Evolutionary conservation across 2,329 filamentous ascomycete genomes (phyloP).

Genomic region (Xylariaceae sp.): DNA sequence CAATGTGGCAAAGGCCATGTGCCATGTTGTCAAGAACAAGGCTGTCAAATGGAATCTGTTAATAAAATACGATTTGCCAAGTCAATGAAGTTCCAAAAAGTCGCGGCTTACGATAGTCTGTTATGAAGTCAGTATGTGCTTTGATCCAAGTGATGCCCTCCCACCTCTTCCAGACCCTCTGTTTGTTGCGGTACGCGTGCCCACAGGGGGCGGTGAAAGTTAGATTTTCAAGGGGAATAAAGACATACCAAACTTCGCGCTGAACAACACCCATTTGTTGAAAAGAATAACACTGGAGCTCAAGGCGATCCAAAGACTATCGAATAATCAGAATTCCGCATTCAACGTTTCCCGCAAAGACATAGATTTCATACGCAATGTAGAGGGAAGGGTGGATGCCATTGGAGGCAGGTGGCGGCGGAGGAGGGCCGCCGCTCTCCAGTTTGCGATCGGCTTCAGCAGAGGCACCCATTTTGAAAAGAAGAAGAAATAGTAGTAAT

Average conservation of each 20-base stretch:
- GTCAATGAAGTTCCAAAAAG: neutral
- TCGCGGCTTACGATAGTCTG: slow-evolving; percentile 26
- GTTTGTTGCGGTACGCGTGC: neutral
- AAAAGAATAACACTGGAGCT: slow-evolving; percentile 85
- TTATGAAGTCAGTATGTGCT: slow-evolving; percentile 9
- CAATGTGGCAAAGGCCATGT: slow-evolving; percentile 61
- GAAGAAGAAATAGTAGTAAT: no score
- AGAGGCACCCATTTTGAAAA: slow-evolving; percentile 12
- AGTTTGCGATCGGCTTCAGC: slow-evolving; percentile 23
- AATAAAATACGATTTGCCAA: neutral
- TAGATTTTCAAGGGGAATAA: slow-evolving; percentile 1
- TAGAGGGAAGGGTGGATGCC: slow-evolving; percentile 24
- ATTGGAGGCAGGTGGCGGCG: slow-evolving; percentile 12
- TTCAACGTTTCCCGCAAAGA: neutral
- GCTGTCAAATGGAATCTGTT: slow-evolving; percentile 29
- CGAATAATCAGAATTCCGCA: slow-evolving; percentile 5
- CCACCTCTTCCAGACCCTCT: neutral
- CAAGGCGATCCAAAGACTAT: slow-evolving; percentile 74
- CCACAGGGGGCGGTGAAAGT: slow-evolving; percentile 1
- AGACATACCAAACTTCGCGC: slow-evolving; percentile 67
- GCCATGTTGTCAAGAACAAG: slow-evolving; percentile 64
- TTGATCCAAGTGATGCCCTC: neutral
- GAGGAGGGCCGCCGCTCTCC: slow-evolving; percentile 21
- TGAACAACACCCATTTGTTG: slow-evolving; percentile 87
- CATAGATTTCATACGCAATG: slow-evolving; percentile 20